Percentiles rank a stretch among this genome's conserved stretches.
Conservation (phyloP, 768 basidiomycete genomes). For the Suillus decipiens region DNA sequence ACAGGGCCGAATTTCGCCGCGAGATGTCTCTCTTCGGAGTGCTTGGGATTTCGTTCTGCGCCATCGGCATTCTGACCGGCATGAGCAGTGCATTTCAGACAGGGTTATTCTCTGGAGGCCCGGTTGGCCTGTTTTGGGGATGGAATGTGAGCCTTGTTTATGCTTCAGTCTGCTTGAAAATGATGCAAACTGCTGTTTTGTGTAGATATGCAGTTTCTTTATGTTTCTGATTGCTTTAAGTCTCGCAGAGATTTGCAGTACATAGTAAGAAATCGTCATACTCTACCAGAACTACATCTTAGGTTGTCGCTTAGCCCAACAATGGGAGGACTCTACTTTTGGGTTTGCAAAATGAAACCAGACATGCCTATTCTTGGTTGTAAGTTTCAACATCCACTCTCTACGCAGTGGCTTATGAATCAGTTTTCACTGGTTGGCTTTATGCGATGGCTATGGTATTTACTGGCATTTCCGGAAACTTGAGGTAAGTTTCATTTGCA, state of each 20-base stretch:
- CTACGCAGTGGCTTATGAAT: neutral
- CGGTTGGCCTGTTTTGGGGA: slow-evolving; percentile 60
- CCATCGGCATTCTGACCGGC: slow-evolving; percentile 61
- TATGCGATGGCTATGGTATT: slow-evolving; percentile 61
- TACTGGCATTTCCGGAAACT: slow-evolving; percentile 59
- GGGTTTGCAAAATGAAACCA: slow-evolving; percentile 64
- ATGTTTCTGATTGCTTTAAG: slow-evolving; percentile 59
- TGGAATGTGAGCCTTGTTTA: slow-evolving; percentile 49
- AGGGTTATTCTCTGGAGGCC: slow-evolving; percentile 58
- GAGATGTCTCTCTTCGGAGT: slow-evolving; percentile 63
- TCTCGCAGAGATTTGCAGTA: slow-evolving; percentile 59
- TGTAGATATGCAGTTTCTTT: slow-evolving; percentile 55
- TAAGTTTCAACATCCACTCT: slow-evolving; percentile 28
- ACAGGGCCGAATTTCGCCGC: slow-evolving; percentile 54
- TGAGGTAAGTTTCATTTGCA: slow-evolving; percentile 37
- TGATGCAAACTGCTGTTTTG: neutral
- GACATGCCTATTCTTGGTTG: slow-evolving; percentile 54
- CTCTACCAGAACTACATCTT: neutral
- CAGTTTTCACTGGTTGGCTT: slow-evolving; percentile 53
- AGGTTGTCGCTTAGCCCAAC: slow-evolving; percentile 40
- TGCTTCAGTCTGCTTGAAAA: neutral
- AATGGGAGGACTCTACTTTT: slow-evolving; percentile 62
- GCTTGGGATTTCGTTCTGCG: slow-evolving; percentile 59
- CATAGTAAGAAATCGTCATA: slow-evolving; percentile 42
- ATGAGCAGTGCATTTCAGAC: slow-evolving; percentile 64